Evolutionary conservation across 148 eudicot genomes (phyloP), one percentile per base, ranked within the genome.

Genomic region (Vaccinium vitisidaea): DNA sequence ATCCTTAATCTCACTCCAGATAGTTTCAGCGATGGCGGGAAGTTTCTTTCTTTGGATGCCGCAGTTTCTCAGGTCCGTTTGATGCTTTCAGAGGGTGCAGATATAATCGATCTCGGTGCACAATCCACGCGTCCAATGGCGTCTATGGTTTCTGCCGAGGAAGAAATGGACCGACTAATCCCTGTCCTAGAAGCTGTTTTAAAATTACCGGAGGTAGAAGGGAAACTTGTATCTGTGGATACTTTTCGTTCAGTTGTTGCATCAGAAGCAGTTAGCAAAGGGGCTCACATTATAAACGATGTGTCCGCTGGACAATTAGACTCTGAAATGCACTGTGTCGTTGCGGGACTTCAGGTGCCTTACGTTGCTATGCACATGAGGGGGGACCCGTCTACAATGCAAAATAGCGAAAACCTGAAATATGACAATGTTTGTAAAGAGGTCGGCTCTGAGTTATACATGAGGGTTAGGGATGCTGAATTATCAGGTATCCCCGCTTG

Each of bases 321-420:
- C 84, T 55, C 93, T 1, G 84, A 89, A 49, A 97, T 97, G 98
- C 82, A 87, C 25, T 86, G 83, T 39, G 91, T 91, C n/a, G 87
- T 97, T 80, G 91, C 98, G 16, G 86, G 79, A 18, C 95, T 95
- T 58, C 74, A 87, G 65, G 94, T 95, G 19, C 98, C 98, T 8
- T 97, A 97, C 50, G 61, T 94, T 67, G 89, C 89, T n/a, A 94
- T 97, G 99, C 99, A 97, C 87, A 97, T 97, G 99, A 92, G 99
- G 86, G 99, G 99, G 46, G 92, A 95, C 75, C 99, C 98, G 12
- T 83, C 85, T 48, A 91, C 98, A 15, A 97, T 97, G 99, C 99
- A 95, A 84, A 94, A 82, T 65, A 82, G 80, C 2, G 93, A 93
- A 39, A 94, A 95, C 82, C 86, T 97, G 83, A 85, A 73, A 25